Base-by-base conservation (phyloP, 2,329 filamentous ascomycete genomes). In the Leptographium flavum region DNA sequence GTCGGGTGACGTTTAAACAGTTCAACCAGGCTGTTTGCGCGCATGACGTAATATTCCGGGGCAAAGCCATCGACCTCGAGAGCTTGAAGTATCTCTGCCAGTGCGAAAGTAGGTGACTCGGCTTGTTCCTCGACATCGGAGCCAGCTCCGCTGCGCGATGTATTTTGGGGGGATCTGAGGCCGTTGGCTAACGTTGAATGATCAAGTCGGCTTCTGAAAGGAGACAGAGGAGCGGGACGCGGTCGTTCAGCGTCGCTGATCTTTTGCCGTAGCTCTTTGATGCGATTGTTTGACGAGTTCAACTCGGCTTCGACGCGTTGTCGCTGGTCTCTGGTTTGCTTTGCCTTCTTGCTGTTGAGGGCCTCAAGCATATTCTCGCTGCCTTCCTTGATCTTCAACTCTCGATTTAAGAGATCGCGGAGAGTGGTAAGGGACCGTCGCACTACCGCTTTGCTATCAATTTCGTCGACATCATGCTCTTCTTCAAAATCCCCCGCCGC, bases 341-440 rank as follows among this genome's bases (percentile, higher is more conserved):
- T 98, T 39, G 86, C 83, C 62, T 94, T 95, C 64, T 98, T 98
- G 38, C 80, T 76, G 60, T 95, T 87, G 52, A 98, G 67, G 13
- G 92, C 92, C 66, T 98, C 92, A 33, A 98, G 71, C 76, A 98
- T 81, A 60, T 98, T 98, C 68, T 98, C 92, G 47, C 90, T 95
- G 19, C 92, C 92, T 56, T 90, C 84, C 63, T 94, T 95, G 60
- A 98, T 96, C 70, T 96, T 96, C 66, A 88, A 81, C 66, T 98
- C 93, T 57, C 93, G 90, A 54, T 87, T 90, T 52, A 98, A 81
- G 57, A 82, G 77, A 55, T 95, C 88, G 56, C 83, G 81, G 50
- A 95, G 73, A 43, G 76, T 70, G 21, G 79, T 74, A 55, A 94
- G 78, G 35, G 79, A 74, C 62, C 87, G 79, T 60, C 94, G 87